Percentiles rank a stretch among this genome's conserved stretches.
phyloP scores from a whole-genome alignment of 129 eudicot genomes.

The Saussurea involucrata region DNA sequence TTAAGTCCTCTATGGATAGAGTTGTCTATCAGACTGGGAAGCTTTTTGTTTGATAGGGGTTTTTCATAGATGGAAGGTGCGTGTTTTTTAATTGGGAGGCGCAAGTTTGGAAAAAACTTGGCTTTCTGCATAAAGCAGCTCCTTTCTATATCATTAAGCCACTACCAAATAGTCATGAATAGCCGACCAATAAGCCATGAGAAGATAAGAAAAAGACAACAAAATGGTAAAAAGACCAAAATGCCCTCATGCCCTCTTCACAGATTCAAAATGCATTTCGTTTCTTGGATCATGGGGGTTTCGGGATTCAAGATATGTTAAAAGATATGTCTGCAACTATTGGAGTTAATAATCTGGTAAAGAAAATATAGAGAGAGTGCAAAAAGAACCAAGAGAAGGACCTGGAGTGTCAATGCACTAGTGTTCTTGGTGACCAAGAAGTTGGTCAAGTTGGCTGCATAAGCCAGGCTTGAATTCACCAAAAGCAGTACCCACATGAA shows the following conservation, averaged over 20 bases:
- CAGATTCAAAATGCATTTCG: neutral
- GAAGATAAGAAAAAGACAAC: neutral
- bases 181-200: no score
- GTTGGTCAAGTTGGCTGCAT: conserved; percentile 91
- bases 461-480: conserved; percentile 78
- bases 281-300: neutral
- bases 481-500: conserved; percentile 73
- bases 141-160: no score
- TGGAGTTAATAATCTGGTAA: neutral
- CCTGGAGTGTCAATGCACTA: conserved; percentile 99
- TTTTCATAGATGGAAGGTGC: no score
- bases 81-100: no score
- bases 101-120: no score
- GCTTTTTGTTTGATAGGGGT: no score
- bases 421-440: conserved; percentile 96
- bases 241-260: neutral
- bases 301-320: neutral
- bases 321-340: neutral
- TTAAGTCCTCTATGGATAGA: no score
- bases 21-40: no score
- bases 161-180: no score
- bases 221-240: neutral
- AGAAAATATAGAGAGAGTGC: neutral
- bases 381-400: conserved; percentile 15
- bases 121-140: no score